These are phyloP conservation scores for Claviceps paspali DNA, from an alignment of 2,329 filamentous ascomycete species.

Conservation along the genomic window DNA sequence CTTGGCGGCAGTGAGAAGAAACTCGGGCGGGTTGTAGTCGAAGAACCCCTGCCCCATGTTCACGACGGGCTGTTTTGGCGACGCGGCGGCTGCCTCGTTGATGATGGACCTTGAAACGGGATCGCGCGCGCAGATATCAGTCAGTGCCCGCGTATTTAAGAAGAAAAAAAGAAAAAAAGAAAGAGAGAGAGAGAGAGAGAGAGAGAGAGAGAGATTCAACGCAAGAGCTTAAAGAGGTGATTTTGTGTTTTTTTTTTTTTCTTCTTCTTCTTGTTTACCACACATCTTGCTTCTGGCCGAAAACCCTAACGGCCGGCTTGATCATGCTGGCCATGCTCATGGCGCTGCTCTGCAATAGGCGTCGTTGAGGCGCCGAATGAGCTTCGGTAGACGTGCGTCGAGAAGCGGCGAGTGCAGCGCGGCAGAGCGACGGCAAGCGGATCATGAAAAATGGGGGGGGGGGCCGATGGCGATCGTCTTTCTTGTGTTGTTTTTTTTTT, in stretches of 20 bases:
- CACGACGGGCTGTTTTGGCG: conserved; percentile 47
- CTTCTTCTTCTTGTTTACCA: conserved; percentile 27
- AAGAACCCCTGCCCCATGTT: conserved; percentile 59
- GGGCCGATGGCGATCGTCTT: too few relatives aligned
- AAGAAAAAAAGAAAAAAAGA: neutral
- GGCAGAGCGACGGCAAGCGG: neutral
- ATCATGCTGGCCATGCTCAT: conserved; percentile 31
- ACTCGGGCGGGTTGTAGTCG: conserved; percentile 86
- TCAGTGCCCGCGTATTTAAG: neutral
- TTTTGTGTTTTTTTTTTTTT: too few relatives aligned
- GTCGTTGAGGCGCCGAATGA: neutral
- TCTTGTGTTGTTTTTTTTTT: too few relatives aligned
- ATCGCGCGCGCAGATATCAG: too few relatives aligned
- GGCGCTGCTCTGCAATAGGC: conserved; percentile 11
- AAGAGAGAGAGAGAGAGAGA: neutral
- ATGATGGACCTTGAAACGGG: conserved; percentile 46
- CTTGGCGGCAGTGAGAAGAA: conserved; percentile 85
- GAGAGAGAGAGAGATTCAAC: neutral
- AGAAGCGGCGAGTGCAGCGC: too few relatives aligned
- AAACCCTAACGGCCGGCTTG: conserved; percentile 34
- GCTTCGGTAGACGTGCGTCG: too few relatives aligned
- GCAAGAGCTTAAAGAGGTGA: too few relatives aligned
- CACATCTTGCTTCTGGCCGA: conserved; percentile 35
- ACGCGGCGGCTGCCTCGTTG: conserved; percentile 49
- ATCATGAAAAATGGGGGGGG: neutral